Base-by-base conservation (phyloP, 2,329 filamentous ascomycete species). In the Alternaria sp. region DNA sequence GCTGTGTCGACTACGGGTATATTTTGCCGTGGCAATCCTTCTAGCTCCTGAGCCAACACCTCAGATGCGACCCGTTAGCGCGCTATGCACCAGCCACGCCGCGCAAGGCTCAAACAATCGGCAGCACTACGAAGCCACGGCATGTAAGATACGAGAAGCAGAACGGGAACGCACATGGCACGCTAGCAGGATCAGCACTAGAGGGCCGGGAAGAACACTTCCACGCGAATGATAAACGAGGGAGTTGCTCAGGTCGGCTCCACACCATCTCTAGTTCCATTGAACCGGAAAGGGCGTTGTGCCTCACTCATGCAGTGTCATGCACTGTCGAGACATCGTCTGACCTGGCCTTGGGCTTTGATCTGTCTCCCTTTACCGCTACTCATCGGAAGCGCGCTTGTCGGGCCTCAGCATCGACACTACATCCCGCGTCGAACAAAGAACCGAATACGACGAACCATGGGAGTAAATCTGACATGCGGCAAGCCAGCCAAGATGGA, bases 101-200 rank as follows among this genome's bases (percentile, higher is more conserved):
- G 20, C 32, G 46, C 46, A 50, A 50, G 40, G 20, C 40, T 27
- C 41, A 43, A 45, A 54, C 51, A 12, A 28, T 54, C 40, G 41
- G 51, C 40, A 43, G 18, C 51, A 54, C 40, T 32, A 54, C 38
- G 16, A 18, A 54, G 40, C 40, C 20, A 50, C 30, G 34, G 46
- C 46, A 50, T 16, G 40, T 32, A 44, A 45, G 51, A 54, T 43
- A 30, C 36, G 34, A 52, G 50, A 54, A 25, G 20, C 18, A 54
- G 45, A 51, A 57, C 57, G 57, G 57, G 53, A 60, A 28, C 57
- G 57, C 57, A 57, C 53, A 57, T 60, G 57, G 57, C 53, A 48
- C 57, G 45, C 57, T 57, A 56, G 52, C 48, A 55, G 10, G 53
- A 60, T 60, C 57, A 60, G 40, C 52, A 45, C 52, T 36, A 57